A percentile compares a stretch with the other conserved stretches of the same genome.
These are phyloP conservation scores for Leptodermis oblonga DNA, from an alignment of 257 asterid species.

Conservation along the genomic window DNA sequence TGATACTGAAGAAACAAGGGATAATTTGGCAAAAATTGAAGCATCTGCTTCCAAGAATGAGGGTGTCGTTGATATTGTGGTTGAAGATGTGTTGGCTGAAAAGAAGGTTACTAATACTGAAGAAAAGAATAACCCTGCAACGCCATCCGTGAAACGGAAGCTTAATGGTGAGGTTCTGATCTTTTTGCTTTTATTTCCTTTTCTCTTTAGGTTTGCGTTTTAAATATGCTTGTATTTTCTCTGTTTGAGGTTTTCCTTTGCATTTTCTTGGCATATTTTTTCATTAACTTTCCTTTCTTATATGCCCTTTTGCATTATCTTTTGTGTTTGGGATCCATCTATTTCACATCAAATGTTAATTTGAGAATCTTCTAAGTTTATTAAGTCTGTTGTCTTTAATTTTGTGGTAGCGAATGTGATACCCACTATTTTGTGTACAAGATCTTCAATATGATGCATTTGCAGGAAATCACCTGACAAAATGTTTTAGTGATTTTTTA, in stretches of 20 bases:
- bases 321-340: background rate
- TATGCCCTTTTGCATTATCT: background rate
- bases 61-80: conserved; percentile 50
- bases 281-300: background rate
- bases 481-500: background rate
- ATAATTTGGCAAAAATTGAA: conserved; percentile 31
- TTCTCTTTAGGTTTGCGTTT: background rate
- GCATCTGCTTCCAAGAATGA: conserved; percentile 34
- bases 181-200: conserved; percentile 3
- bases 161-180: conserved; percentile 41
- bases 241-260: background rate
- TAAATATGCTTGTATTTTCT: background rate
- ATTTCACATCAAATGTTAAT: background rate
- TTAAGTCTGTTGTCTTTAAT: background rate
- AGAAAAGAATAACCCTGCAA: conserved; percentile 30
- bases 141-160: conserved; percentile 56
- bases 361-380: background rate
- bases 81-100: conserved; percentile 42
- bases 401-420: background rate
- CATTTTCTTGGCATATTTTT: background rate
- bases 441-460: background rate
- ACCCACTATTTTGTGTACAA: background rate
- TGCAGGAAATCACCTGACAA: background rate
- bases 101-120: conserved; percentile 27
- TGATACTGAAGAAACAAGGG: conserved; percentile 27